phyloP scores from a whole-genome alignment of 805 yeast species.

The Ogataea minuta region DNA sequence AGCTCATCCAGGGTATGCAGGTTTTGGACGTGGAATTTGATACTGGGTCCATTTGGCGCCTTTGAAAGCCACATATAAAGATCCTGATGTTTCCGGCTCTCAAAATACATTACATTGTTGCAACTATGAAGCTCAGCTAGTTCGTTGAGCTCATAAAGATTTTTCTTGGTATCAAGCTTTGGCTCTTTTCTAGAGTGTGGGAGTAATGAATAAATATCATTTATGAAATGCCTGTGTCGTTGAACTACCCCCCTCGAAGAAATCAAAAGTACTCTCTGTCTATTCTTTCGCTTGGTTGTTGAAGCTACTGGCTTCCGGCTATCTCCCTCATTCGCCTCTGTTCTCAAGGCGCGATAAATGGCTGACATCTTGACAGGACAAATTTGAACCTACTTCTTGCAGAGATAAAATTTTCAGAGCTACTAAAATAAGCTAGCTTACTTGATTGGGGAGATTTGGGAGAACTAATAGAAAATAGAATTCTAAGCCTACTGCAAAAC shows the following conservation, averaged over 20 bases:
- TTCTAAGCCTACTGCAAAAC: too few species aligned
- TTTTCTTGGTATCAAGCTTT: constrained; percentile 89
- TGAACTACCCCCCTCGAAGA: constrained; percentile 94
- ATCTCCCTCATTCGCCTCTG: constrained; percentile 33
- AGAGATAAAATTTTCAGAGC: too few species aligned
- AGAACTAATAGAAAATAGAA: too few species aligned
- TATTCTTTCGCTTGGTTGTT: constrained; percentile 63
- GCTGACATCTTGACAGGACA: constrained; percentile 75
- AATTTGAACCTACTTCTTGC: too few species aligned
- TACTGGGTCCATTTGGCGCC: constrained; percentile 97
- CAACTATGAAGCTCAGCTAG: constrained; percentile 96
- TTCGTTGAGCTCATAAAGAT: constrained; percentile 84
- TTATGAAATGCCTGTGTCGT: constrained; percentile 92
- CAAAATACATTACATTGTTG: constrained; percentile 90
- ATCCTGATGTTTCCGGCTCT: constrained; percentile 94
- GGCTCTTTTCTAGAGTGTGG: constrained; percentile 98
- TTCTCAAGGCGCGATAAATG: constrained; percentile 62
- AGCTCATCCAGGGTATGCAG: constrained; percentile 94
- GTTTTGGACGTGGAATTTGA: constrained; percentile 91
- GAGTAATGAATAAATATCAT: constrained; percentile 71
- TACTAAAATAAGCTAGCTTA: neutral
- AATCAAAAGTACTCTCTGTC: constrained; percentile 83
- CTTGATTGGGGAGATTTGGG: too few species aligned
- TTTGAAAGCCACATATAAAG: constrained; percentile 92
- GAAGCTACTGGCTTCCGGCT: constrained; percentile 35